Percentiles rank a stretch among this genome's conserved stretches.
phyloP scores from a whole-genome alignment of 2,329 filamentous ascomycete species.

The Calonectria fujianensis region DNA sequence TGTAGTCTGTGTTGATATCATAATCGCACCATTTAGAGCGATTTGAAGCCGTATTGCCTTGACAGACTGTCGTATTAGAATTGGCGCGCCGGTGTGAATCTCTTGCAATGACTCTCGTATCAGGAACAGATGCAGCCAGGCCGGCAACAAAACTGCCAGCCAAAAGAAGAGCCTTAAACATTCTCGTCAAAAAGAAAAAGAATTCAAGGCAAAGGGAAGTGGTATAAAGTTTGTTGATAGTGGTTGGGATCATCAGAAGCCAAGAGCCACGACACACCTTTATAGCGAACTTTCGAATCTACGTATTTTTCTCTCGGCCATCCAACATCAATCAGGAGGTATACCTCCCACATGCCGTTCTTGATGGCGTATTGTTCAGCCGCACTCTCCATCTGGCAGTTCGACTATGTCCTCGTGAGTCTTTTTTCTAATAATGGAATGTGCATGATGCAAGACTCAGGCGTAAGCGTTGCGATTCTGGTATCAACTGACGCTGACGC shows the following conservation, averaged over 20 bases:
- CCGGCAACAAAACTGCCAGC: neutral
- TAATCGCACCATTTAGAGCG: neutral
- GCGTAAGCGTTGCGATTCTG: neutral
- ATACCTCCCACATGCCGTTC: no score
- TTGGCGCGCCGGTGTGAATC: neutral
- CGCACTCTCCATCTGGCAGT: neutral
- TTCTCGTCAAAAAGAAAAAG: neutral
- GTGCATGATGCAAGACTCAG: neutral
- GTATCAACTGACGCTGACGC: neutral
- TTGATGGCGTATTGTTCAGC: neutral
- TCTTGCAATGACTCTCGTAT: neutral
- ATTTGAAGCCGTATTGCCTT: neutral
- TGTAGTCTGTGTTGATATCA: constrained; percentile 17
- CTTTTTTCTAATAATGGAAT: neutral
- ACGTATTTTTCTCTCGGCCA: neutral
- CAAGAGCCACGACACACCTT: neutral
- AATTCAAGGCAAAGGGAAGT: neutral
- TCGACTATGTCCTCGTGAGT: neutral
- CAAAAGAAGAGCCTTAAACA: neutral
- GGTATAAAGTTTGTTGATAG: no score
- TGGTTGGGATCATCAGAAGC: neutral
- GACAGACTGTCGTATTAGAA: neutral
- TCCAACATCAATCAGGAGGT: neutral
- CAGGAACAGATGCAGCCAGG: neutral
- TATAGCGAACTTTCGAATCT: neutral